Evolutionary conservation across 1,284 basidiomycete species (phyloP), one percentile per base, ranked within the genome.

Genomic region (Clitocybe nebularis): DNA sequence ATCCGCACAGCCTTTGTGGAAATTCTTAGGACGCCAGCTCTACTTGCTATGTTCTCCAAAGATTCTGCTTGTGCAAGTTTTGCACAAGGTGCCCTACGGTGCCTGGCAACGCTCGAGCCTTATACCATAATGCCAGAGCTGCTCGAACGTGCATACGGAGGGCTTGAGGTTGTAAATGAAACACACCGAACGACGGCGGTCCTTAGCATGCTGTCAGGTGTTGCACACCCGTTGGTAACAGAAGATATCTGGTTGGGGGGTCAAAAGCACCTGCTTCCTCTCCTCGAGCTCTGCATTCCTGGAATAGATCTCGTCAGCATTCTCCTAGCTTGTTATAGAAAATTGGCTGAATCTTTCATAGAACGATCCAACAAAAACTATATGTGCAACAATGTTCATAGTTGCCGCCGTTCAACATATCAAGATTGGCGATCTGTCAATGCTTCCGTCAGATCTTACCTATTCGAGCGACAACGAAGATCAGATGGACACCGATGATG

Each of bases 31-130:
- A 95, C 92, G 0, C 90, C 95, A 6, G 89, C 91, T 1, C 71
- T 99, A 24, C 77, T 98, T 9, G 83, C 91, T 16, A 96, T 99
- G 86, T 99, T 99, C 66, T 85, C 92, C 39, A 97, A 98, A 64
- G 90, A 89, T 52, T 66, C 78, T 1, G 55, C 81, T 3, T 77
- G 80, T 21, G 79, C 83, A 56, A 74, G 74, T 25, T 82, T 77
- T 58, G 78, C 87, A 5, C 86, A 89, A 58, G 75, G 75, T 16
- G 74, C 86, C 10, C 67, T 93, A 36, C 84, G 86, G 46, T 73
- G 75, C 19, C 71, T 94, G 68, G 81, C 88, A 1, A 69, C 89
- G 43, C 74, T 99, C 3, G 92, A 96, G 57, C 93, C 95, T 0
- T 74, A 78, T 17, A 68, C 97, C 30, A 79, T 99, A 52, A 87